Conservation (phyloP, 1,139 yeast genomes). For the Geotrichum europaeum region DNA sequence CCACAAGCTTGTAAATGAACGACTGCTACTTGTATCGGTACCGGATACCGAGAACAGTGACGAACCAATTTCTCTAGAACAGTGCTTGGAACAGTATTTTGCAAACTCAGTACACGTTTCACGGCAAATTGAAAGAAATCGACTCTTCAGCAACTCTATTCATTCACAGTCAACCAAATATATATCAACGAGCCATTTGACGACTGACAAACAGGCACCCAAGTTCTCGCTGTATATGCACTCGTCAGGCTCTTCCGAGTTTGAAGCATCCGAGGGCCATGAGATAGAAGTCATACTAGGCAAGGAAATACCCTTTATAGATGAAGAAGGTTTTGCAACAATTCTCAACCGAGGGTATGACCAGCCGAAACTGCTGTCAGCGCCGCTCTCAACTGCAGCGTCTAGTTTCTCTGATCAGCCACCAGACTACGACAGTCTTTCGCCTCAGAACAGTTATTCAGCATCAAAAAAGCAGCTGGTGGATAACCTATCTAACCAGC, state of each 20-base stretch:
- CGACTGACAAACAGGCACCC: neutral
- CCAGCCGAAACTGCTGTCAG: neutral
- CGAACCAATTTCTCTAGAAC: constrained; percentile 52
- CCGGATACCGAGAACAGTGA: constrained; percentile 43
- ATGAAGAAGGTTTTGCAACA: neutral
- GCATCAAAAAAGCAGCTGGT: neutral
- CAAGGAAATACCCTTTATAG: neutral
- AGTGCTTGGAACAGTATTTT: constrained; percentile 68
- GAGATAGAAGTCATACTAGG: neutral
- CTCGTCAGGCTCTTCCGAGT: neutral
- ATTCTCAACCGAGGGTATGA: neutral
- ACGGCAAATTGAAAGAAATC: constrained; percentile 59
- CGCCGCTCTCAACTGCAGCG: neutral
- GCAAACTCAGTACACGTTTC: constrained; percentile 64
- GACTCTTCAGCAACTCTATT: constrained; percentile 21
- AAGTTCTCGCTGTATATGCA: neutral
- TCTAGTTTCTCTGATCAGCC: neutral
- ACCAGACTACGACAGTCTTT: neutral
- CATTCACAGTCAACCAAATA: neutral
- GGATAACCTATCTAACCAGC: constrained; percentile 12
- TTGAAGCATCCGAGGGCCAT: neutral
- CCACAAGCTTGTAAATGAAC: constrained; percentile 60
- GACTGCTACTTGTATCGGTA: constrained; percentile 61
- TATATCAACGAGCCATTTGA: neutral
- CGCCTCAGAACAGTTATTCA: neutral